phyloP scores from a whole-genome alignment of 169 alveolate species.

The Plasmodium fragile region DNA sequence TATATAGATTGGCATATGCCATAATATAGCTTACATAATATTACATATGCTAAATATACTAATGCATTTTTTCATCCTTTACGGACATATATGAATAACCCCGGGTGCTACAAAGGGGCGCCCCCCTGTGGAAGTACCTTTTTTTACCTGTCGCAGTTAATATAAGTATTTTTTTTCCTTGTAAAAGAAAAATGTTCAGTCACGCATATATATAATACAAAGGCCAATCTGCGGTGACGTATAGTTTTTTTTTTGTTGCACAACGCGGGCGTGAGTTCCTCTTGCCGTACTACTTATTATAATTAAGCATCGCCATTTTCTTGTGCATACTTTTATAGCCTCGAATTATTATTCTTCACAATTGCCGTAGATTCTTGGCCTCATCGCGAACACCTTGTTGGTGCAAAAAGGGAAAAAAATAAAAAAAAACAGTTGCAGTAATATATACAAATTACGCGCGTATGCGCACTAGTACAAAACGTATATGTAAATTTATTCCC shows the following conservation, averaged over 20 bases:
- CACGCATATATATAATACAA: neutral
- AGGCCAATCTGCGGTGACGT: neutral
- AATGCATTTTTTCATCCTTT: neutral
- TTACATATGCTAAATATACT: neutral
- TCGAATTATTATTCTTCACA: neutral
- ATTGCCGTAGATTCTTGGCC: neutral
- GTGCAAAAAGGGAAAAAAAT: conserved; percentile 1
- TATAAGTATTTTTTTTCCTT: neutral
- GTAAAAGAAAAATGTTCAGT: neutral
- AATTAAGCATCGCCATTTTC: neutral
- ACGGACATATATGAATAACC: neutral
- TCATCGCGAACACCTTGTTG: neutral
- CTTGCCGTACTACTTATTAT: neutral
- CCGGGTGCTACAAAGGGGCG: neutral
- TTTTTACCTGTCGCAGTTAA: neutral
- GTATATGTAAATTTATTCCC: neutral
- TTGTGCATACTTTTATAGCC: neutral
- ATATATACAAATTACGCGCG: neutral
- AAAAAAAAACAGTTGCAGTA: neutral
- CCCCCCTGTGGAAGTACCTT: neutral
- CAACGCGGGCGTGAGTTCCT: neutral
- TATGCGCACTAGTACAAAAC: neutral
- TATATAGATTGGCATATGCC: neutral
- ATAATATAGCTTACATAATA: neutral
- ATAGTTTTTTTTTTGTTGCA: neutral